These are phyloP conservation scores for Aegilops speltoides DNA, from an alignment of 176 grass and related monocot genomes.

Conservation along the genomic window DNA sequence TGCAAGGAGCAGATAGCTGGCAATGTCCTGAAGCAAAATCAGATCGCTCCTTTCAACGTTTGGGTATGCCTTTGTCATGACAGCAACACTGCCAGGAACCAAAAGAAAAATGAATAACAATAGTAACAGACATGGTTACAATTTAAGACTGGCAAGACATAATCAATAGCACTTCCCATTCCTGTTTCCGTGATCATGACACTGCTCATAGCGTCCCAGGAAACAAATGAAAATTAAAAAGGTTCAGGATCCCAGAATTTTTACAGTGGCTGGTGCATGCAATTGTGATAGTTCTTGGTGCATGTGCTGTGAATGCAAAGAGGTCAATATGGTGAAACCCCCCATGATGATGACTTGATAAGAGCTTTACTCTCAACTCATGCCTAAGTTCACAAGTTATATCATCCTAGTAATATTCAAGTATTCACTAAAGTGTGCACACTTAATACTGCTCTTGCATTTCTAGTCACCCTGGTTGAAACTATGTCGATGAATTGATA, in stretches of 20 bases:
- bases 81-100: slow-evolving; percentile 69
- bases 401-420: neutral
- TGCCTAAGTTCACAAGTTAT: neutral
- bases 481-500: neutral
- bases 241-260: neutral
- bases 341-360: neutral
- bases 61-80: slow-evolving; percentile 93
- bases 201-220: neutral
- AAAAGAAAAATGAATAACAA: slow-evolving; percentile 9
- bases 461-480: neutral
- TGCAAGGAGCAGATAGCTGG: slow-evolving; percentile 89
- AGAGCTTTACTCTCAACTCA: neutral
- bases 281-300: neutral
- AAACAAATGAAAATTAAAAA: neutral
- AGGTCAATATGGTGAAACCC: slow-evolving; percentile 10
- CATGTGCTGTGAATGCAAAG: neutral
- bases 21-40: slow-evolving; percentile 83
- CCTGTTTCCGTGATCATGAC: neutral
- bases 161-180: neutral
- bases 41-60: slow-evolving; percentile 54
- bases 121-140: neutral
- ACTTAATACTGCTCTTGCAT: slow-evolving; percentile 5
- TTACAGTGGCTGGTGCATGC: neutral
- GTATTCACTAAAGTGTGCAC: neutral
- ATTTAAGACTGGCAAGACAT: neutral